These are phyloP conservation scores for Fusarium sp. DNA, from an alignment of 2,329 filamentous ascomycete species.

Conservation along the genomic window DNA sequence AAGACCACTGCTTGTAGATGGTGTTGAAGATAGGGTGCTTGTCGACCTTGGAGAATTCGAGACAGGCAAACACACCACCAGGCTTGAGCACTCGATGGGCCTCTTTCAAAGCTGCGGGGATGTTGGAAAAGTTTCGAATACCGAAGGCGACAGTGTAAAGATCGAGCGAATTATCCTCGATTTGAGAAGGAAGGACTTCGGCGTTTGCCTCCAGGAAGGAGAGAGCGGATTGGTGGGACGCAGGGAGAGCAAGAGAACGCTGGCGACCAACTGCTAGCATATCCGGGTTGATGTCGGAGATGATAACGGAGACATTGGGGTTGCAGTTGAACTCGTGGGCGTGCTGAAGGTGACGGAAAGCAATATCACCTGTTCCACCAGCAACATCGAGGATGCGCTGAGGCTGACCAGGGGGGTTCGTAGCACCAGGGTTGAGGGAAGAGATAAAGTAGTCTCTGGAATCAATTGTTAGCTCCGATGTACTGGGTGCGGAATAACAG, in stretches of 20 bases:
- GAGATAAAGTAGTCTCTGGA: slow-evolving; percentile 89
- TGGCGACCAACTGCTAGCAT: slow-evolving; percentile 93
- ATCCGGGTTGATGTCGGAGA: slow-evolving; percentile 94
- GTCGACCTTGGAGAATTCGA: slow-evolving; percentile 92
- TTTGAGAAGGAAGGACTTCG: slow-evolving; percentile 73
- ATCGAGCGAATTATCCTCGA: slow-evolving; percentile 82
- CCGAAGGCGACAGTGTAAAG: slow-evolving; percentile 98
- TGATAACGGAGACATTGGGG: slow-evolving; percentile 83
- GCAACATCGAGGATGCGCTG: slow-evolving; percentile 94
- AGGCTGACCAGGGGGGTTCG: slow-evolving; percentile 58
- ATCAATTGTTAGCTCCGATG: slow-evolving; percentile 24
- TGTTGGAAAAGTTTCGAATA: slow-evolving; percentile 96
- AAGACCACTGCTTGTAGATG: slow-evolving; percentile 96
- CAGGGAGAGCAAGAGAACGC: slow-evolving; percentile 73
- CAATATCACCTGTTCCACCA: slow-evolving; percentile 96
- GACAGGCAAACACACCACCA: slow-evolving; percentile 93
- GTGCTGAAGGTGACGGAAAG: slow-evolving; percentile 94
- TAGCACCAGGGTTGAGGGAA: slow-evolving; percentile 84
- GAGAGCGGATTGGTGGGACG: slow-evolving; percentile 68
- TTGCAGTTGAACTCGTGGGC: slow-evolving; percentile 83
- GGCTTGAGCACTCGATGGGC: slow-evolving; percentile 92
- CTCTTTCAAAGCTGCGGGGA: slow-evolving; percentile 83
- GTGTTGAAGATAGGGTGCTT: slow-evolving; percentile 82
- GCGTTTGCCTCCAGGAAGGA: slow-evolving; percentile 92
- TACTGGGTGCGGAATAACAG: neutral